Conservation (phyloP, 1,139 yeast species). For the Pichia sp. region DNA sequence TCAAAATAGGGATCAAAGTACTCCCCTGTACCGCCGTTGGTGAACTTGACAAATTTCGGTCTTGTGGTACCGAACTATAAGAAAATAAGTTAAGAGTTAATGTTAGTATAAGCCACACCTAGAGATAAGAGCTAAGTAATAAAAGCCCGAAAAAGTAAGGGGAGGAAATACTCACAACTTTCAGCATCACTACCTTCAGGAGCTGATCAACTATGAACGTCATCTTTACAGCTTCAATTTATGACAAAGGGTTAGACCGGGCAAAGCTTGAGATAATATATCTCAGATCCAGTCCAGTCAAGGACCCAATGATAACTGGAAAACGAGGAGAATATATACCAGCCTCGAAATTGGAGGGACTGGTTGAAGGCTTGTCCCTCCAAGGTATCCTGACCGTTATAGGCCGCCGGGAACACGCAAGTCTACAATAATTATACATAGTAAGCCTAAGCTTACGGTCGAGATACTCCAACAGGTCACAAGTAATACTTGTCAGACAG, state of each 20-base stretch:
- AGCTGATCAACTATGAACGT: conserved; percentile 8
- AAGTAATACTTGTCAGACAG: conserved; percentile 28
- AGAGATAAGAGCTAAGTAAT: background rate
- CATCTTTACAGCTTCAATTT: background rate
- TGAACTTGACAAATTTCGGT: conserved; percentile 5
- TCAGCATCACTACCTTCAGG: conserved; percentile 1
- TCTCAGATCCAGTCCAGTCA: background rate
- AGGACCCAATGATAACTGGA: background rate
- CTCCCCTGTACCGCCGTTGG: background rate
- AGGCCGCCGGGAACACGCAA: background rate
- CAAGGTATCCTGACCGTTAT: background rate
- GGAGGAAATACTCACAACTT: conserved; percentile 3
- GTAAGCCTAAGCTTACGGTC: conserved; percentile 5
- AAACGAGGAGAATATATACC: background rate
- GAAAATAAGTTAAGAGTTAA: background rate
- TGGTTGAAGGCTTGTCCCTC: background rate
- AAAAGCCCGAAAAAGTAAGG: background rate
- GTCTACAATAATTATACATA: background rate
- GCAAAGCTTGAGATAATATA: too few species aligned
- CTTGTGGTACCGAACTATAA: conserved; percentile 10
- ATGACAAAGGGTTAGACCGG: too few species aligned
- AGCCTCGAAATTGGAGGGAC: background rate
- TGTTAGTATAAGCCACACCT: background rate
- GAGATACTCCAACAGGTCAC: conserved; percentile 24
- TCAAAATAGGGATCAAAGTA: conserved; percentile 16